Evolutionary conservation across 1,284 basidiomycete species (phyloP).

Genomic region (Cutaneotrichosporon sp.): DNA sequence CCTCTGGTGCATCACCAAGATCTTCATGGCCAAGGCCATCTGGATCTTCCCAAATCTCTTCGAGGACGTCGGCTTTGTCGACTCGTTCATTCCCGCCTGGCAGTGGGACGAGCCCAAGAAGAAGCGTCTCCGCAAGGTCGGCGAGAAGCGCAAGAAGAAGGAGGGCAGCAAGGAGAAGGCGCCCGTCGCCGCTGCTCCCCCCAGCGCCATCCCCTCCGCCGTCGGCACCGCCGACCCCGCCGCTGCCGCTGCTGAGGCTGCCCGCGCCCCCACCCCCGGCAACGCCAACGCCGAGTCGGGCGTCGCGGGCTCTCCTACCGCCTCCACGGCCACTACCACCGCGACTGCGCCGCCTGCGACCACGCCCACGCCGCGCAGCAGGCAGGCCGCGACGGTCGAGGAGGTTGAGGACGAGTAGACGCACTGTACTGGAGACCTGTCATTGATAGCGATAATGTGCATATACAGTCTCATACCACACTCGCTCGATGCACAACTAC

Average conservation of each 20-base stretch:
- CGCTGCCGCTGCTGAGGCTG: conserved; percentile 16
- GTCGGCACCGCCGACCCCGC: conserved; percentile 14
- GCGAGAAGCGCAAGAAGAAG: conserved; percentile 28
- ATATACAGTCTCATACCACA: conserved; percentile 6
- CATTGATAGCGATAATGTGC: conserved; percentile 3
- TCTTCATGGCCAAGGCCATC: conserved; percentile 85
- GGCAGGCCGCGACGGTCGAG: conserved; percentile 43
- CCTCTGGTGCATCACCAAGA: conserved; percentile 89
- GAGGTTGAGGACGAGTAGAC: conserved; percentile 38
- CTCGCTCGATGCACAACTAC: neutral
- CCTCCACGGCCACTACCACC: conserved; percentile 18
- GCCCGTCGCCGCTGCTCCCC: conserved; percentile 7
- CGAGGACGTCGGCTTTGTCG: conserved; percentile 98
- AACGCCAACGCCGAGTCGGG: conserved; percentile 10
- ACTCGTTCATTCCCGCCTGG: conserved; percentile 97
- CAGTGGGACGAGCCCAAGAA: conserved; percentile 96
- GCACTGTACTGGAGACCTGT: neutral
- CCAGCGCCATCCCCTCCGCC: conserved; percentile 4
- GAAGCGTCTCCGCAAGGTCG: conserved; percentile 62
- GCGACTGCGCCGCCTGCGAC: conserved; percentile 17
- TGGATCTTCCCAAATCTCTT: conserved; percentile 99
- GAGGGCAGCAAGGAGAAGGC: neutral
- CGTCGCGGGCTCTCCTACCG: conserved; percentile 7
- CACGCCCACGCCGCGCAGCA: conserved; percentile 17
- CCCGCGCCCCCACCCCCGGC: conserved; percentile 16